A percentile compares a stretch with the other conserved stretches of the same genome.
Conservation (phyloP, 179 eudicot species). For the Heliamphora pulchella region DNA sequence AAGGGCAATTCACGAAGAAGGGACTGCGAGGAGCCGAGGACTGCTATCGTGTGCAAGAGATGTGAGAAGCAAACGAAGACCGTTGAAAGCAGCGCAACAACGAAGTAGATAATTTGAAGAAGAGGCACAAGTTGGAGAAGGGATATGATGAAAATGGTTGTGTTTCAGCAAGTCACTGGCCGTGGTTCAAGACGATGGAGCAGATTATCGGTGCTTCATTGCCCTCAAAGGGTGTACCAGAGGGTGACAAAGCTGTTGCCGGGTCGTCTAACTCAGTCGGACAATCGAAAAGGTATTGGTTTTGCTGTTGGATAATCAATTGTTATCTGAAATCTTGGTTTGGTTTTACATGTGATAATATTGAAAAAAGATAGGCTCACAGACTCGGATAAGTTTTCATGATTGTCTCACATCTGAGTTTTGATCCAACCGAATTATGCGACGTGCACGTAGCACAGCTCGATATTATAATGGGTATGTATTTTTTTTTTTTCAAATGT, state of each 20-base stretch:
- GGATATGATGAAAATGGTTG: constrained; percentile 65
- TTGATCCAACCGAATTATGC: no score
- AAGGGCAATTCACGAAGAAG: constrained; percentile 81
- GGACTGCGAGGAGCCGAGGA: constrained; percentile 80
- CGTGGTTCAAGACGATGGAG: constrained; percentile 93
- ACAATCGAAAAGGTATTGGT: constrained; percentile 59
- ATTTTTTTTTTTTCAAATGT: no score
- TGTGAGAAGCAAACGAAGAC: constrained; percentile 76
- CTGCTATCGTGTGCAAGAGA: constrained; percentile 61
- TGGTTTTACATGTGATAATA: constrained; percentile 7
- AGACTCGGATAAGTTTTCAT: no score
- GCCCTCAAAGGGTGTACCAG: constrained; percentile 37
- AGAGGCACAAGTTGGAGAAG: constrained; percentile 86
- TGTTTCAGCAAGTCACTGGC: constrained; percentile 63
- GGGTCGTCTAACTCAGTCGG: constrained; percentile 34
- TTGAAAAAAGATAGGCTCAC: neutral
- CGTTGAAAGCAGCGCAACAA: constrained; percentile 85
- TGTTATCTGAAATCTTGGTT: neutral
- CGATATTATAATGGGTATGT: no score
- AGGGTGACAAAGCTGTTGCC: constrained; percentile 49
- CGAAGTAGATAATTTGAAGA: constrained; percentile 89
- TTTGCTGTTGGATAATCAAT: neutral
- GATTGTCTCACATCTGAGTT: no score
- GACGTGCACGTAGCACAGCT: no score
- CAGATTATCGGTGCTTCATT: constrained; percentile 61